phyloP scores from a whole-genome alignment of 2,329 filamentous ascomycete genomes.

The Apiospora arundinis region DNA sequence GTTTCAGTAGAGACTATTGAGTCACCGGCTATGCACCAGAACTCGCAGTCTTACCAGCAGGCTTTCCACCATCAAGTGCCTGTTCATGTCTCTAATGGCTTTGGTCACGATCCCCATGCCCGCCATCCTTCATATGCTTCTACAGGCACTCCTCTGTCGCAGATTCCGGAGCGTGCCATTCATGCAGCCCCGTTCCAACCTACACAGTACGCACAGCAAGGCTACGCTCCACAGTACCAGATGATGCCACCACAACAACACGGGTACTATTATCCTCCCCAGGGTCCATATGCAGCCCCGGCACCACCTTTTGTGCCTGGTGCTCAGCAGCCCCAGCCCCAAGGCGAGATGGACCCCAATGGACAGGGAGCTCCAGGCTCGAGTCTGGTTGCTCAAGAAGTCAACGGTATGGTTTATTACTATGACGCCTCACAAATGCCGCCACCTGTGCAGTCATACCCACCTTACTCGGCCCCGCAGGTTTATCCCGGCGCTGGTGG shows the following conservation, averaged over 20 bases:
- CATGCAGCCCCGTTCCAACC: conserved; percentile 91
- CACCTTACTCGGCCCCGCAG: conserved; percentile 54
- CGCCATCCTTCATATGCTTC: conserved; percentile 74
- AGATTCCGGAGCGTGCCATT: conserved; percentile 91
- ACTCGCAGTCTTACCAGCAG: conserved; percentile 67
- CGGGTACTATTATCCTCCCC: conserved; percentile 72
- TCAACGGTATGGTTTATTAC: conserved; percentile 96
- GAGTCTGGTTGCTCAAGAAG: conserved; percentile 78
- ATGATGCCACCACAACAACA: conserved; percentile 61
- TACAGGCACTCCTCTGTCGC: conserved; percentile 81
- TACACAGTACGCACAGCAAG: conserved; percentile 65
- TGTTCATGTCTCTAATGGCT: conserved; percentile 67
- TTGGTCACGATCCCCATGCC: conserved; percentile 65
- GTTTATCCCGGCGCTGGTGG: conserved; percentile 57
- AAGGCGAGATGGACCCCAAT: conserved; percentile 44
- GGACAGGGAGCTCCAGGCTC: conserved; percentile 61
- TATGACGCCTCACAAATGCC: conserved; percentile 80
- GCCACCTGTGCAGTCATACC: conserved; percentile 56
- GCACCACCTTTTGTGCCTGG: conserved; percentile 65
- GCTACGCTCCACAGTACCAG: conserved; percentile 66
- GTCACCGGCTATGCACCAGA: conserved; percentile 67
- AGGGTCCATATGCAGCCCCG: conserved; percentile 49
- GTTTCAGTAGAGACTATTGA: conserved; percentile 95
- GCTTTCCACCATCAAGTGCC: conserved; percentile 97
- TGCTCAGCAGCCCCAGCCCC: conserved; percentile 49